A percentile compares a stretch with the other conserved stretches of the same genome.
Evolutionary conservation across 139 green algal species (phyloP).

Genomic region (Tetratostichococcus sp.): DNA sequence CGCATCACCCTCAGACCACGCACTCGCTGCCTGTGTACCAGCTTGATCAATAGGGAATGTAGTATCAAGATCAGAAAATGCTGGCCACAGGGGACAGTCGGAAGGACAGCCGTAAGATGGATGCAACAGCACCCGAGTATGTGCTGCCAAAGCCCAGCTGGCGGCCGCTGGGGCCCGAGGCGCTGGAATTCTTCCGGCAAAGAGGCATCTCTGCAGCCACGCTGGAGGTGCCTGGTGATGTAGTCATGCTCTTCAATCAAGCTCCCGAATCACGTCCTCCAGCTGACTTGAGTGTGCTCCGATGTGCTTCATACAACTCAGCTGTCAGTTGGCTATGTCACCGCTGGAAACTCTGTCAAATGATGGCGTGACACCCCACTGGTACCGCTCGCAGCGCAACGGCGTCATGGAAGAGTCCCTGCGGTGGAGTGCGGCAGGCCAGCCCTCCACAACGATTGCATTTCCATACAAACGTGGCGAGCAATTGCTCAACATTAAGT

Average conservation of each 20-base stretch:
- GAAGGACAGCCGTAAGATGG: too few relatives aligned
- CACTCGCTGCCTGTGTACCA: too few relatives aligned
- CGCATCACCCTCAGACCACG: too few relatives aligned
- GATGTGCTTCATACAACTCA: too few relatives aligned
- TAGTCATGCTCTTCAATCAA: too few relatives aligned
- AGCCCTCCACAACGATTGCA: constrained; percentile 36
- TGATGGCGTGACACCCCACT: too few relatives aligned
- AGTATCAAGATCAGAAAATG: too few relatives aligned
- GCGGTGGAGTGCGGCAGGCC: constrained; percentile 4
- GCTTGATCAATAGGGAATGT: too few relatives aligned
- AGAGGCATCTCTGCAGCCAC: constrained; percentile 52
- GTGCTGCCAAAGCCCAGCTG: constrained; percentile 20
- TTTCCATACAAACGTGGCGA: constrained; percentile 80
- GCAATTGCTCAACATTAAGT: constrained; percentile 86
- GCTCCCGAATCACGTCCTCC: too few relatives aligned
- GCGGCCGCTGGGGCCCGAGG: constrained; percentile 11
- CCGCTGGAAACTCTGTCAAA: too few relatives aligned
- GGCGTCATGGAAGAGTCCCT: constrained; percentile 31
- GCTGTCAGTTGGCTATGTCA: too few relatives aligned
- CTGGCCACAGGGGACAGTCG: neutral
- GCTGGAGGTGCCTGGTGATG: constrained; percentile 16
- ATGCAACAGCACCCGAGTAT: constrained; percentile 16
- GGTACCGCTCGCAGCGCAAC: constrained; percentile 28
- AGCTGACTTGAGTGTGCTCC: too few relatives aligned
- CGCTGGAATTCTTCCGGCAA: constrained; percentile 45